Percentiles rank a stretch among this genome's conserved stretches.
phyloP scores from a whole-genome alignment of 2,329 filamentous ascomycete species.

The Verticillium tricorpus region DNA sequence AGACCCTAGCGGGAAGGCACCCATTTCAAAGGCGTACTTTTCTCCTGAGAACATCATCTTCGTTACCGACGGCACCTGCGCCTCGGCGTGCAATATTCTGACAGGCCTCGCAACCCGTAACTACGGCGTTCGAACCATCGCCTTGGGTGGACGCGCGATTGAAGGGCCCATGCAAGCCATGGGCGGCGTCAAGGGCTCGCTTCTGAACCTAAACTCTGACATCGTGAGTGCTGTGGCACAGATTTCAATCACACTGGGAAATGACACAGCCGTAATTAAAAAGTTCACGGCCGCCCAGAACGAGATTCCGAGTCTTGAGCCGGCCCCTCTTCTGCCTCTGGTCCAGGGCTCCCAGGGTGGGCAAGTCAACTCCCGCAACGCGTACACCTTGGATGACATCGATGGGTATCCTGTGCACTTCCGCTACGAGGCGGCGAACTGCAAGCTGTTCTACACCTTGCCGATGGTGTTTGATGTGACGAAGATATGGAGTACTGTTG shows the following conservation, averaged over 20 bases:
- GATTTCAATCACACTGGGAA: conserved; percentile 14
- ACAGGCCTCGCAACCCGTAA: conserved; percentile 47
- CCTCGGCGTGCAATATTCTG: conserved; percentile 57
- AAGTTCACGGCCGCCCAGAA: background rate
- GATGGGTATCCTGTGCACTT: conserved; percentile 48
- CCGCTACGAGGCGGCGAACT: conserved; percentile 51
- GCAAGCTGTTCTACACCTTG: conserved; percentile 50
- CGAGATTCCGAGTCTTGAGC: conserved; percentile 2
- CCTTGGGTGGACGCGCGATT: conserved; percentile 51
- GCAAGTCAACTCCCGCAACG: conserved; percentile 38
- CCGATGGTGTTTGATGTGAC: conserved; percentile 42
- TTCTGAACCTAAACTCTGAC: background rate
- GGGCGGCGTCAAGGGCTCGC: conserved; percentile 51
- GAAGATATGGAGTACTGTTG: conserved; percentile 42
- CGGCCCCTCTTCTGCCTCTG: conserved; percentile 6
- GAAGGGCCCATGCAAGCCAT: conserved; percentile 49
- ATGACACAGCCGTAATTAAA: background rate
- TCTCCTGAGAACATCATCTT: conserved; percentile 33
- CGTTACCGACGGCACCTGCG: conserved; percentile 52
- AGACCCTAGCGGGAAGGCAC: conserved; percentile 3
- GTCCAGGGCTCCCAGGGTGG: conserved; percentile 36
- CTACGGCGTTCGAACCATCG: conserved; percentile 50
- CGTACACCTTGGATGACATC: conserved; percentile 15
- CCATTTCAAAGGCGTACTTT: conserved; percentile 20
- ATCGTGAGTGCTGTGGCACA: conserved; percentile 21